Base-by-base conservation (phyloP, 148 eudicot genomes). In the Chenopodium formosanum region DNA sequence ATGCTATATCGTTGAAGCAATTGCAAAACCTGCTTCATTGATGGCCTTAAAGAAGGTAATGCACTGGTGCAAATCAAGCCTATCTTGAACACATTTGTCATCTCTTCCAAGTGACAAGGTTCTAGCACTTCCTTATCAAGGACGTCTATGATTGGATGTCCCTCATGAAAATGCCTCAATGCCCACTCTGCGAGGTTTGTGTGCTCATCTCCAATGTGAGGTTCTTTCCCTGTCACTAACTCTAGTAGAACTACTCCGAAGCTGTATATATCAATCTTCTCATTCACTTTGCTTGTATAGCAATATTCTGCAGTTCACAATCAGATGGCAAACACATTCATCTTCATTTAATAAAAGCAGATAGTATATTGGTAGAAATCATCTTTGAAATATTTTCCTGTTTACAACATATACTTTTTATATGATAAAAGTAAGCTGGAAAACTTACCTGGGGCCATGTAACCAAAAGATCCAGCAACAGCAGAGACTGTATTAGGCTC, bases 181-280 rank as follows among this genome's bases (percentile, higher is more conserved):
- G 97, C 92, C 98, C 97, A 92, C 75, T 92, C 97, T 16, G 93
- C 98, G 0, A 94, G 91, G 86, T 88, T 88, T 52, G 89, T 83
- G 86, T 86, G 73, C 52, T 90, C 92, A 44, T 86, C 92, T 75
- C 91, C 97, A 0, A 62, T 69, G 32, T 86, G 89, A 11, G 97
- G 89, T 46, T 91, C 90, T 86, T 90, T 90, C 60, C 98, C 98
- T 1, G 95, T 94, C 29, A 88, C 90, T 27, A 94, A 87, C 71
- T 94, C 98, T 12, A 94, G 82, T 4, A 94, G 91, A 13, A 94
- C 95, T 3, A 94, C 98, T 22, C 97, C 98, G 11, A 92, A 94
- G 84, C 97, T 93, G 68, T 90, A 94, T 58, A 91, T 85, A 37
- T 94, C 98, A 3, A 90, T 86, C 88, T 93, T 94, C 82, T 89